Evolutionary conservation across 2,329 filamentous ascomycete genomes (phyloP), one percentile per base, ranked within the genome.

Genomic region (Aspergillus fumigatiaffinis): DNA sequence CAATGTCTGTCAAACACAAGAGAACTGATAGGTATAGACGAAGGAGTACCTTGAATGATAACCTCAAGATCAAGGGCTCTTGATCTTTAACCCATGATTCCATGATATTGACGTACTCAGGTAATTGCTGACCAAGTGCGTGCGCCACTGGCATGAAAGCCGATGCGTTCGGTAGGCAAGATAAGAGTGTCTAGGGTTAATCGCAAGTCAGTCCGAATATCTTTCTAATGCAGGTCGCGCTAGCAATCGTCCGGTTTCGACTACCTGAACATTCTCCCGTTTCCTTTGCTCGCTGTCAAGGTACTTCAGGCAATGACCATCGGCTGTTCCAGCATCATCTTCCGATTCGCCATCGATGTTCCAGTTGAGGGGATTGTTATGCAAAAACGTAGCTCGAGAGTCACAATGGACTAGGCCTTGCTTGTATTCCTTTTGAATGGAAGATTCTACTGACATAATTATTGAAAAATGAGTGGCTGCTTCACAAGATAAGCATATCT

Each of bases 61-160:
- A 49, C 42, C 56, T 68, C 35, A 69, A 57, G 52, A 64, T 60
- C 42, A 60, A 53, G 29, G 58, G 61, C 47, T 52, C 62, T 54
- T 58, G 65, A 58, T 57, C 64, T 69, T 72, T 58, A 35, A 61
- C 46, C 69, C 67, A 63, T 65, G 64, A 60, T 63, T 72, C 65
- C 57, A 67, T 48, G 57, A 69, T 57, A 60, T 65, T 55, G 52
- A 79, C 26, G 79, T 82, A 21, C 77, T 74, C 28, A 4, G 70
- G 57, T 14, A 68, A 51, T 49, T 63, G 62, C 23, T 49, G 56
- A 42, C 50, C 29, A 20, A 63, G 56, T 12, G 63, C 10, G 10
- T 50, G 50, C 17, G 52, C 29, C 8, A 28, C 35, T 10, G 55
- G 55, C 38, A 61, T 54, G 38, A 68, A 62, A 46, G 65, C 44